Conservation (phyloP, 331 rosid genomes). For the Quercus lobata region DNA sequence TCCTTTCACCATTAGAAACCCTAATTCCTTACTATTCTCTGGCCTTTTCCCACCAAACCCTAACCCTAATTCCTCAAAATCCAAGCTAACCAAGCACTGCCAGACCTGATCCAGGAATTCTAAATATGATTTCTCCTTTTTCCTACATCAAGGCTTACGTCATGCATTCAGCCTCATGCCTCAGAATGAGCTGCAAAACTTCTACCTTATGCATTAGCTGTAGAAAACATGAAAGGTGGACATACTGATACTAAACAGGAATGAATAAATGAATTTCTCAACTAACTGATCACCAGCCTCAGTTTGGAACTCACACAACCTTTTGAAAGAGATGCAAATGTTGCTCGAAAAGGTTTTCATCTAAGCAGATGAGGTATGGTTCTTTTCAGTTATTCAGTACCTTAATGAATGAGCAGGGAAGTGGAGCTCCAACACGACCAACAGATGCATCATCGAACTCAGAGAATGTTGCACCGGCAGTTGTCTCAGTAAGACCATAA, state of each 20-base stretch:
- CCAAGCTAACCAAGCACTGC: too few species aligned
- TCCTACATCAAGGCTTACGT: not conserved
- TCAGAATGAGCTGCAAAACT: not conserved
- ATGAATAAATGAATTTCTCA: not conserved
- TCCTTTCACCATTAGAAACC: too few species aligned
- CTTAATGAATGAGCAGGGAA: constrained; percentile 91
- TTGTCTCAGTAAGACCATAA: constrained; percentile 97
- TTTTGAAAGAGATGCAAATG: not conserved
- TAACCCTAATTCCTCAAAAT: too few species aligned
- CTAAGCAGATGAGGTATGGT: constrained; percentile 4
- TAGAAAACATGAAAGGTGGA: not conserved
- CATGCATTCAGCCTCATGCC: not conserved
- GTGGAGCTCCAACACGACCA: constrained; percentile 97
- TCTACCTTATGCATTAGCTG: not conserved
- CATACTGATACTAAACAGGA: not conserved
- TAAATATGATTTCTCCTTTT: not conserved
- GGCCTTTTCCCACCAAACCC: too few species aligned
- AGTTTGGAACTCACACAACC: not conserved
- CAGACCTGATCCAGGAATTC: too few species aligned
- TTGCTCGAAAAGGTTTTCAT: not conserved
- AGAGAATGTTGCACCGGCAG: constrained; percentile 92
- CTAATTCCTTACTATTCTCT: too few species aligned
- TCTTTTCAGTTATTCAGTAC: constrained; percentile 29
- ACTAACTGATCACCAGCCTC: not conserved
- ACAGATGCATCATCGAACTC: constrained; percentile 87